Evolutionary conservation across 2,329 filamentous ascomycete genomes (phyloP).

Genomic region (Colletotrichum paranaense): DNA sequence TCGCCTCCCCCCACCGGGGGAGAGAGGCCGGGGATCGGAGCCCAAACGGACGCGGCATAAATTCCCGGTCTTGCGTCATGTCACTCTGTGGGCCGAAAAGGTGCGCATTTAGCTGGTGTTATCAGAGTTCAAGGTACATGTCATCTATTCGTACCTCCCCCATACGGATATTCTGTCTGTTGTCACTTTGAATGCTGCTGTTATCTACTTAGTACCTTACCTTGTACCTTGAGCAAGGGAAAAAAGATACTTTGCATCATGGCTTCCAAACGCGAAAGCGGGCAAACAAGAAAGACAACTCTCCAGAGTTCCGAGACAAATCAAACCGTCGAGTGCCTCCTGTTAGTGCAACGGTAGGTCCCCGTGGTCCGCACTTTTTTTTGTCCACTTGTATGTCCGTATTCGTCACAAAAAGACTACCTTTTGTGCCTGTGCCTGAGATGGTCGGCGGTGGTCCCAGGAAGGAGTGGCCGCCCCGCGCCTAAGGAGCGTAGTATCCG

Average conservation of each 20-base stretch:
- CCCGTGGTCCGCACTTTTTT: background rate
- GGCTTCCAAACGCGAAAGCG: background rate
- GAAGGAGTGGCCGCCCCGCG: slow-evolving; percentile 28
- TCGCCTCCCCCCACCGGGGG: slow-evolving; percentile 8
- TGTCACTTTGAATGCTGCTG: too few relatives aligned
- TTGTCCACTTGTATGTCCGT: background rate
- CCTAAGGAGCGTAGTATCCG: slow-evolving; percentile 7
- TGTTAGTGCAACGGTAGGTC: background rate
- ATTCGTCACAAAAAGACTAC: slow-evolving; percentile 10
- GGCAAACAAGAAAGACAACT: background rate
- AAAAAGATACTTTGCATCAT: background rate
- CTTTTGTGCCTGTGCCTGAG: too few relatives aligned
- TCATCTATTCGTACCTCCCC: background rate
- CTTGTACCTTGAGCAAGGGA: too few relatives aligned
- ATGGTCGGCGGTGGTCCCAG: background rate
- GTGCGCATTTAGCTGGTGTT: slow-evolving; percentile 10
- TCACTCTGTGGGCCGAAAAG: slow-evolving; percentile 17
- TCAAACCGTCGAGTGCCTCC: background rate
- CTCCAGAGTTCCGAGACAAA: background rate
- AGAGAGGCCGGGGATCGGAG: slow-evolving; percentile 27
- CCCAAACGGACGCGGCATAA: slow-evolving; percentile 30
- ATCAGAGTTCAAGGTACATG: background rate
- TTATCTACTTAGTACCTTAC: background rate
- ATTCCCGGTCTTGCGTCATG: slow-evolving; percentile 32
- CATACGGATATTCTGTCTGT: too few relatives aligned